A percentile compares a stretch with the other conserved stretches of the same genome.
Evolutionary conservation across 164 flowering plant genomes (phyloP).

Genomic region (Sextonia rubra): DNA sequence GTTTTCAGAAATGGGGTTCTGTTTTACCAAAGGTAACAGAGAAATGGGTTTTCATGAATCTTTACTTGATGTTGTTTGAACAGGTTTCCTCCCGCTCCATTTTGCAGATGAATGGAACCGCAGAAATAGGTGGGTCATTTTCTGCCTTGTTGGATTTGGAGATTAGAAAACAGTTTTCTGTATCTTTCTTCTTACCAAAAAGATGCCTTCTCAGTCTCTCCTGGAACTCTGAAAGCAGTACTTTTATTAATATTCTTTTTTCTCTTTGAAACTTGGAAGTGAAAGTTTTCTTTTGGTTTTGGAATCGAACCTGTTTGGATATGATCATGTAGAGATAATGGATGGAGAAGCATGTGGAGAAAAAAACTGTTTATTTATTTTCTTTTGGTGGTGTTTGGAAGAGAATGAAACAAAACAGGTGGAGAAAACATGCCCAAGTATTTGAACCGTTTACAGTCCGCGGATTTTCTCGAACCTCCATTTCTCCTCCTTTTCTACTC

Average conservation of each 20-base stretch:
- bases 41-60: neutral
- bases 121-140: constrained; percentile 6
- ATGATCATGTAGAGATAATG: neutral
- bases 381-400: no score
- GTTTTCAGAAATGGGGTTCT: neutral
- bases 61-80: neutral
- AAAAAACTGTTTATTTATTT: no score
- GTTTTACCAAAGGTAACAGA: neutral
- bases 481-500: no score
- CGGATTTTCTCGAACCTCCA: no score
- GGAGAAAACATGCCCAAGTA: no score
- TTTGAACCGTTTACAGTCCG: no score
- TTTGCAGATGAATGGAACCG: constrained; percentile 13
- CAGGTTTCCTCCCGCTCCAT: constrained; percentile 1
- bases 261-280: neutral
- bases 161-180: no score
- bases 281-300: neutral
- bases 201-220: neutral
- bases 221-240: neutral
- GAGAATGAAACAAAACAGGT: no score
- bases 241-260: neutral
- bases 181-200: neutral
- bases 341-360: no score
- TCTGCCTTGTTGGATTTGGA: neutral
- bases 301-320: neutral